Evolutionary conservation across 2,329 filamentous ascomycete genomes (phyloP).

Genomic region (Penicillium sp.): DNA sequence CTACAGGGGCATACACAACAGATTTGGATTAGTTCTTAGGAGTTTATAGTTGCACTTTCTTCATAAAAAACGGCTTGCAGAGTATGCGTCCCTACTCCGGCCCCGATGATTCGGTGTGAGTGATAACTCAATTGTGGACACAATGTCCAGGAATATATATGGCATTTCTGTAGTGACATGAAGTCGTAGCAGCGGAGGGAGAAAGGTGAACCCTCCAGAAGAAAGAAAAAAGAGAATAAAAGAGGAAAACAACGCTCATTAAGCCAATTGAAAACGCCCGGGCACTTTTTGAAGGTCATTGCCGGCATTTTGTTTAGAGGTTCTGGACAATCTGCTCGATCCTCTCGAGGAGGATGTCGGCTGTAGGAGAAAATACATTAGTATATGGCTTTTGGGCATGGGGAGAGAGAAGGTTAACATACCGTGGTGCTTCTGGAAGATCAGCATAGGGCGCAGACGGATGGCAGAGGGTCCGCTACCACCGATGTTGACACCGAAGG

Average conservation of each 20-base stretch:
- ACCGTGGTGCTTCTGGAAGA: conserved; percentile 65
- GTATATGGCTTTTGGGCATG: neutral
- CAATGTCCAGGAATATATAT: conserved; percentile 18
- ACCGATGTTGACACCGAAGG: conserved; percentile 78
- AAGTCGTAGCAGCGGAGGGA: conserved; percentile 11
- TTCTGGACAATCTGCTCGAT: conserved; percentile 69
- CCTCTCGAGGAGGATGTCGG: conserved; percentile 75
- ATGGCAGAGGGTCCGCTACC: conserved; percentile 75
- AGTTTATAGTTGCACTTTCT: neutral
- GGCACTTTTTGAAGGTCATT: conserved; percentile 5
- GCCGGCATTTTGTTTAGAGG: conserved; percentile 24
- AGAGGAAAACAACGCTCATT: conserved; percentile 17
- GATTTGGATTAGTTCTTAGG: conserved; percentile 5
- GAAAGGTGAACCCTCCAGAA: neutral
- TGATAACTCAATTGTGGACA: conserved; percentile 10
- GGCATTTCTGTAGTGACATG: conserved; percentile 15
- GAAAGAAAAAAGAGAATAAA: conserved; percentile 7
- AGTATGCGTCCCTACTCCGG: neutral
- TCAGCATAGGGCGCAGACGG: conserved; percentile 80
- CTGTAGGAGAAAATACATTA: conserved; percentile 8
- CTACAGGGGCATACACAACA: conserved; percentile 8
- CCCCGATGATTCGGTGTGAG: conserved; percentile 1
- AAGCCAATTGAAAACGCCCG: conserved; percentile 16
- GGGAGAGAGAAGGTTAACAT: conserved; percentile 24
- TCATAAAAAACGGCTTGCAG: neutral